A percentile compares a stretch with the other conserved stretches of the same genome.
Conservation (phyloP, 2,329 filamentous ascomycete genomes). For the Davidsoniella eucalypti region DNA sequence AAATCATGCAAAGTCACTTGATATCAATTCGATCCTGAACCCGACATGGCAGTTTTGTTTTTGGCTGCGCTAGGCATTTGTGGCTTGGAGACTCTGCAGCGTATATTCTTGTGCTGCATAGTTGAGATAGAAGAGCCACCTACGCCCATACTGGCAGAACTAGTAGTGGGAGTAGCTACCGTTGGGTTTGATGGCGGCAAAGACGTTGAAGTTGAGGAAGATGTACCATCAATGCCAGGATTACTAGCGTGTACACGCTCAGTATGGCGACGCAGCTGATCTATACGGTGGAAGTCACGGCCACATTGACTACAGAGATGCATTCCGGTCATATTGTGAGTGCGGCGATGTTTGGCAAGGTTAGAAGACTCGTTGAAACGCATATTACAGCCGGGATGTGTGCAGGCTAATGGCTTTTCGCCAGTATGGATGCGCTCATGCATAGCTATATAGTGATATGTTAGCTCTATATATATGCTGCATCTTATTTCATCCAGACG, state of each 20-base stretch:
- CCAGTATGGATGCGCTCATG: constrained; percentile 51
- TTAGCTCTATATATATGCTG: background rate
- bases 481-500: too few relatives aligned
- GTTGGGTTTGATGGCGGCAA: background rate
- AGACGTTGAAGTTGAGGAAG: too few relatives aligned
- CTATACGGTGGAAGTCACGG: constrained; percentile 41
- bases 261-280: constrained; percentile 41
- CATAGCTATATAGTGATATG: constrained; percentile 32
- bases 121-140: too few relatives aligned
- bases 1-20: too few relatives aligned
- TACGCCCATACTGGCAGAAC: background rate
- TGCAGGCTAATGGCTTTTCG: constrained; percentile 43
- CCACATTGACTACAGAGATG: constrained; percentile 36
- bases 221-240: constrained; percentile 2
- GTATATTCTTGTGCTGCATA: too few relatives aligned
- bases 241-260: constrained; percentile 16
- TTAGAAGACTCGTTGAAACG: constrained; percentile 50
- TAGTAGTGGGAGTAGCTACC: background rate
- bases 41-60: too few relatives aligned
- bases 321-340: constrained; percentile 36
- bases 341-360: constrained; percentile 48
- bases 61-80: too few relatives aligned
- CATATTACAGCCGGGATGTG: constrained; percentile 33
- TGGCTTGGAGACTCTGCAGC: too few relatives aligned
- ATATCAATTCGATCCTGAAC: too few relatives aligned